Evolutionary conservation across 2,329 filamentous ascomycete genomes (phyloP).

Genomic region (Fusarium annulatum): DNA sequence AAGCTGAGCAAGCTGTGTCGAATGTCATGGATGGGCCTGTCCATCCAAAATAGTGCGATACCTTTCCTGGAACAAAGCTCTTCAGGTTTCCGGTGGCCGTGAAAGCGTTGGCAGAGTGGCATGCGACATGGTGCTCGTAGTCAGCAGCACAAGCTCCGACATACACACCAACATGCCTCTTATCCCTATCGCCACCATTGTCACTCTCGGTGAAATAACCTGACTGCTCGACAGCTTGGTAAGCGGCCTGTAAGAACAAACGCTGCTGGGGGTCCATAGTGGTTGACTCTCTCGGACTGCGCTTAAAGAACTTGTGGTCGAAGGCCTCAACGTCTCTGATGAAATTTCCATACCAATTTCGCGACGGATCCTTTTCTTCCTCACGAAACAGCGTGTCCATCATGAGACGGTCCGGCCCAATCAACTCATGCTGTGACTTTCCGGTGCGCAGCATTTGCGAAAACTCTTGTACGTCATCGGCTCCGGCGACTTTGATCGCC

Average conservation of each 20-base stretch:
- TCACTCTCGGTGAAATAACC: neutral
- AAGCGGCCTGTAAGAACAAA: neutral
- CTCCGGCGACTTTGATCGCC: neutral
- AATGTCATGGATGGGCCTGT: neutral
- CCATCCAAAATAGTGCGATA: neutral
- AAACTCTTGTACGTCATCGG: neutral
- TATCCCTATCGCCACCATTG: neutral
- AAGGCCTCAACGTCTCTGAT: slow-evolving; percentile 34
- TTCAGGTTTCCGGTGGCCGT: neutral
- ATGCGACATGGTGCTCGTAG: neutral
- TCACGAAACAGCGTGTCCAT: neutral
- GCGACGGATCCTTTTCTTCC: neutral
- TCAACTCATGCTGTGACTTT: neutral
- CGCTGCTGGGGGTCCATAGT: neutral
- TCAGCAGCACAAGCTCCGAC: neutral
- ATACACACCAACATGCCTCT: neutral
- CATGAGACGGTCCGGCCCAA: neutral
- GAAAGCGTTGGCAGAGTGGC: neutral
- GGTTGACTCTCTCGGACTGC: neutral
- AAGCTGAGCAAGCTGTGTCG: neutral
- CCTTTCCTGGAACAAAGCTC: neutral
- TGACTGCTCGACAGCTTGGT: neutral
- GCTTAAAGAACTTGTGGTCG: slow-evolving; percentile 44
- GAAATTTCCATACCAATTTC: neutral
- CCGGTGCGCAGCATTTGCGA: neutral